Conservation (phyloP, 2,329 filamentous ascomycete species). For the Cladosporium sp. region DNA sequence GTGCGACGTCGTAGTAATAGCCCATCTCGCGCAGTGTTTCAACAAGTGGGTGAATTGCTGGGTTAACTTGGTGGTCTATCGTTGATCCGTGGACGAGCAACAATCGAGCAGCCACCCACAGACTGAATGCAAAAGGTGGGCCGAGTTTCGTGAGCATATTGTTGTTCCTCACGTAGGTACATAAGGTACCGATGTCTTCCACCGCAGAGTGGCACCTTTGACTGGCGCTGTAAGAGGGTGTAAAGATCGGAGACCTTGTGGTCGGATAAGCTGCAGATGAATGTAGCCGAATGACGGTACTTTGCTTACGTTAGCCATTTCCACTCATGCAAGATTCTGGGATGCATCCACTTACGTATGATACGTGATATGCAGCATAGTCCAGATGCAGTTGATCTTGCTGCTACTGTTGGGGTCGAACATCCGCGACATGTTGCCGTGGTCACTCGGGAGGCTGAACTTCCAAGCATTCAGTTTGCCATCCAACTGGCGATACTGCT, state of each 20-base stretch:
- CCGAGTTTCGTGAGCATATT: constrained; percentile 75
- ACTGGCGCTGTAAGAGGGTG: constrained; percentile 78
- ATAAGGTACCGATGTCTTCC: constrained; percentile 73
- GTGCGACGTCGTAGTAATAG: constrained; percentile 78
- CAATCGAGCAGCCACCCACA: constrained; percentile 87
- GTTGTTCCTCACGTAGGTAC: constrained; percentile 72
- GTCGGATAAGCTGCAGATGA: constrained; percentile 92
- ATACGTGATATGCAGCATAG: constrained; percentile 88
- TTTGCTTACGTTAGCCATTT: constrained; percentile 27
- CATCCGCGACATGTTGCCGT: constrained; percentile 76
- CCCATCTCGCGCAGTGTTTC: constrained; percentile 78
- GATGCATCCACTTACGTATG: constrained; percentile 72
- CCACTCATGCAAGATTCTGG: too few species aligned
- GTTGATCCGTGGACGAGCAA: constrained; percentile 87
- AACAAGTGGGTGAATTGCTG: constrained; percentile 77
- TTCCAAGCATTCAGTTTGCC: constrained; percentile 78
- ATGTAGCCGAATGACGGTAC: constrained; percentile 80
- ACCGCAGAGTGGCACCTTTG: constrained; percentile 81
- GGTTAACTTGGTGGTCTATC: constrained; percentile 76
- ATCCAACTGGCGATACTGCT: constrained; percentile 80
- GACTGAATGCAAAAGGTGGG: constrained; percentile 84
- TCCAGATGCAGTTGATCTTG: constrained; percentile 77
- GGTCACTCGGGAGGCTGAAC: constrained; percentile 75
- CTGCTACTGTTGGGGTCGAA: constrained; percentile 59
- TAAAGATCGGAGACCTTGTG: constrained; percentile 82